phyloP scores from a whole-genome alignment of 495 filamentous ascomycete species.

The Penicillium arizonense region DNA sequence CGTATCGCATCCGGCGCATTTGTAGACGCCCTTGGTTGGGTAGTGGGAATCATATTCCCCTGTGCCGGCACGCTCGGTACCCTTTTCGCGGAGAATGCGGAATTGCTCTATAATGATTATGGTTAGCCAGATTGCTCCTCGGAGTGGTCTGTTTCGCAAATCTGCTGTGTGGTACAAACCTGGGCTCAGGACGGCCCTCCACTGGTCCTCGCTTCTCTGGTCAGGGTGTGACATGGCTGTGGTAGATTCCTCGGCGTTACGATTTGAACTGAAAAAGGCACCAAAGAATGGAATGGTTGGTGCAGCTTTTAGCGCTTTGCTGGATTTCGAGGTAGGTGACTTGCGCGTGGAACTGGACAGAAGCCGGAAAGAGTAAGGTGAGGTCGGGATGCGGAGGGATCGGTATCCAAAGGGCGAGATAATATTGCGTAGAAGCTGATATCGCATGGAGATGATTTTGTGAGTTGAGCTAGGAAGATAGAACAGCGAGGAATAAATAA shows the following conservation, averaged over 20 bases:
- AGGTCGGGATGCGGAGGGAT: constrained; percentile 23
- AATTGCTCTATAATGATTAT: constrained; percentile 72
- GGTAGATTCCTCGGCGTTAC: constrained; percentile 31
- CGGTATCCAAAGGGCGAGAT: constrained; percentile 23
- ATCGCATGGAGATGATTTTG: constrained; percentile 18
- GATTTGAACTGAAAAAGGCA: constrained; percentile 69
- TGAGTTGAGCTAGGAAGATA: neutral
- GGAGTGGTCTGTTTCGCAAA: neutral
- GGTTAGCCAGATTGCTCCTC: constrained; percentile 8
- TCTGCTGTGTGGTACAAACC: constrained; percentile 44
- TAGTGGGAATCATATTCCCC: constrained; percentile 87
- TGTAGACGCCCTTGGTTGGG: constrained; percentile 71
- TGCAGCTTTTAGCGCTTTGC: constrained; percentile 55
- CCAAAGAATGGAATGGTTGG: constrained; percentile 74
- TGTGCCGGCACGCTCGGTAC: constrained; percentile 76
- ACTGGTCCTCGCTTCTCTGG: constrained; percentile 77
- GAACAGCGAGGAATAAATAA: neutral
- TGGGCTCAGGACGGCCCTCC: constrained; percentile 77
- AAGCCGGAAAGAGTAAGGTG: constrained; percentile 22
- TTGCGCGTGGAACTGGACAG: constrained; percentile 22
- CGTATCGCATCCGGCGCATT: constrained; percentile 79
- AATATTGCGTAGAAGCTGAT: constrained; percentile 49
- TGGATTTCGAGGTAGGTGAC: constrained; percentile 31
- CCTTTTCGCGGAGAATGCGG: constrained; percentile 84
- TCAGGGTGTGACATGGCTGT: constrained; percentile 76